phyloP scores from a whole-genome alignment of 2,329 filamentous ascomycete genomes.

The Teratosphaeria viscida region DNA sequence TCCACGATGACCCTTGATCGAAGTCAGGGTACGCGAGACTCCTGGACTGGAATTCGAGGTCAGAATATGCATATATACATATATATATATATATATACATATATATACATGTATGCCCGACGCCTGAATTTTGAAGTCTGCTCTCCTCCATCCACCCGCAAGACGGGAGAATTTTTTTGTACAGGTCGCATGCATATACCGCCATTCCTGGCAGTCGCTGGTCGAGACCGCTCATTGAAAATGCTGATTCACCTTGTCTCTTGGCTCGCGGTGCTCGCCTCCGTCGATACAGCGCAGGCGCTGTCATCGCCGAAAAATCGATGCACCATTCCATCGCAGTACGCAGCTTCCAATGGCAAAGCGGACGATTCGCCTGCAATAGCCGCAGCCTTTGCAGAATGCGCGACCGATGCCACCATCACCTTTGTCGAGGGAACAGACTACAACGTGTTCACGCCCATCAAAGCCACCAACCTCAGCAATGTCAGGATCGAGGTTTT shows the following conservation, averaged over 20 bases:
- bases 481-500: conserved; percentile 34
- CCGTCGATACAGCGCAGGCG: background rate
- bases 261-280: background rate
- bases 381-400: conserved; percentile 27
- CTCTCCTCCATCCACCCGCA: background rate
- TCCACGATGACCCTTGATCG: background rate
- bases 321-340: conserved; percentile 12
- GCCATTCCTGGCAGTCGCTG: no score
- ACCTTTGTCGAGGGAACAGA: conserved; percentile 31
- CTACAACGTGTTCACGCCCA: conserved; percentile 34
- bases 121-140: no score
- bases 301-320: background rate
- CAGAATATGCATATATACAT: no score
- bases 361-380: conserved; percentile 33
- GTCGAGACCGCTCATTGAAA: background rate
- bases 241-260: background rate
- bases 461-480: conserved; percentile 30
- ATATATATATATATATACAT: no score
- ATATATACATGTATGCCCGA: no score
- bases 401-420: conserved; percentile 26
- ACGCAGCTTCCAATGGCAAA: conserved; percentile 26
- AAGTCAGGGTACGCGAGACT: background rate
- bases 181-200: no score
- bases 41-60: background rate
- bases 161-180: background rate